These are phyloP conservation scores for Yarrowia sp. DNA, from an alignment of 805 yeast genomes.

Conservation along the genomic window DNA sequence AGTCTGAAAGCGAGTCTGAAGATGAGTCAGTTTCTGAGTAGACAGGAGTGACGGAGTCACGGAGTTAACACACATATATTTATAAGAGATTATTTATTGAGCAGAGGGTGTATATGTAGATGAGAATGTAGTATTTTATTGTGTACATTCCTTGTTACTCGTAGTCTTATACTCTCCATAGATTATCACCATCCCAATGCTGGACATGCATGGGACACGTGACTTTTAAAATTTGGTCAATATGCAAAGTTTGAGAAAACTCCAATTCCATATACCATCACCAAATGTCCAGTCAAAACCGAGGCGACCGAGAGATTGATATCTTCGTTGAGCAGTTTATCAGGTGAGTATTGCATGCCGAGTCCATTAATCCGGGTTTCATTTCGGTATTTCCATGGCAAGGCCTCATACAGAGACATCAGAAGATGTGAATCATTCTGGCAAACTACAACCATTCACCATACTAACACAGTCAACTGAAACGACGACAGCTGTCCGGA, in stretches of 20 bases:
- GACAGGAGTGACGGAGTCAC: too few species aligned
- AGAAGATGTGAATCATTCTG: too few species aligned
- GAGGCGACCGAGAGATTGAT: conserved; percentile 26
- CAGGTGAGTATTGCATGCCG: conserved; percentile 6
- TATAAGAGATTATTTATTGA: conserved; percentile 3
- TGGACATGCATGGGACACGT: conserved; percentile 2
- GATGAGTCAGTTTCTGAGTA: not conserved
- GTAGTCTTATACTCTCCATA: not conserved
- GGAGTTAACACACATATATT: not conserved
- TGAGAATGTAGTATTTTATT: too few species aligned
- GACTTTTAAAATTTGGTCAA: conserved; percentile 12
- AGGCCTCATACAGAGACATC: not conserved
- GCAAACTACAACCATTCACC: too few species aligned
- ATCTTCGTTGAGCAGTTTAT: conserved; percentile 18
- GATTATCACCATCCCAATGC: not conserved
- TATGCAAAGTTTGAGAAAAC: conserved; percentile 14
- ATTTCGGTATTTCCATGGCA: not conserved
- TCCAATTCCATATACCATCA: not conserved
- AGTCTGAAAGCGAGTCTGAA: conserved; percentile 11
- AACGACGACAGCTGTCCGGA: conserved; percentile 80
- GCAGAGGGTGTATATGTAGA: not conserved
- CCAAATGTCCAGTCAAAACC: conserved; percentile 22
- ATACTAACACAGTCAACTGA: conserved; percentile 43
- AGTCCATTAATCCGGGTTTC: not conserved
- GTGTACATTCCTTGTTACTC: not conserved